Base-by-base conservation (phyloP, 768 basidiomycete species). In the Agaricus bisporus region DNA sequence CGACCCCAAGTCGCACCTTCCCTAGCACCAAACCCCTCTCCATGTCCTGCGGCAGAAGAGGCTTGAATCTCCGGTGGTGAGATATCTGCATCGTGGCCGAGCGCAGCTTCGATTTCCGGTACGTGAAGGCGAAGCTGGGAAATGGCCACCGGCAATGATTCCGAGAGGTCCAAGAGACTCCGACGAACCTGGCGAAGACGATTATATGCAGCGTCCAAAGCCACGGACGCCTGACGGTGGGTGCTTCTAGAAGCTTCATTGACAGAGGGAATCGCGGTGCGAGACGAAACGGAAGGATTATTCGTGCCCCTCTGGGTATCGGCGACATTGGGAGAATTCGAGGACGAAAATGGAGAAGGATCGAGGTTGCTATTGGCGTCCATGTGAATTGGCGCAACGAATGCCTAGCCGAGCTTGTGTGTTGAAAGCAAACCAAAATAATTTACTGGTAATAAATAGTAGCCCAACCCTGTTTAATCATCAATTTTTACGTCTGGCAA, bases 141-240 rank as follows among this genome's bases (percentile, higher is more conserved):
- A 54, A 56, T 50, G 35, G 60, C 46, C 45, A 47, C 57, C 37
- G 69, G 62, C 17, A 68, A 44, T n/a, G 64, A 63, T n/a, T 72
- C 71, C 6, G 73, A 65, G 15, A 81, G 65, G 55, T 71, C 70
- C 48, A 75, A 65, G 35, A 84, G 70, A 57, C 71, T 79, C 28
- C 73, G 73, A 55, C 81, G 75, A 47, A 82, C 74, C 64, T 78
- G 75, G 46, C 74, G 73, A 61, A 83, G 77, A 43, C 78, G 75
- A 57, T 70, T 73, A 63, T 79, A 81, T 18, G 79, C 81, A 35
- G 74, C 72, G 50, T 81, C 78, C 37, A 83, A 67, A 6, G 76
- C 76, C n/a, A 69, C 66, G 38, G 80, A 75, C n/a, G 80, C 78
- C 51, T 75, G 73, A 43, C 63, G 63, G 51, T 71, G 71, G 45